Percentiles rank a stretch among this genome's conserved stretches.
Conservation (phyloP, 2,329 filamentous ascomycete species). For the Colletotrichum sp. region DNA sequence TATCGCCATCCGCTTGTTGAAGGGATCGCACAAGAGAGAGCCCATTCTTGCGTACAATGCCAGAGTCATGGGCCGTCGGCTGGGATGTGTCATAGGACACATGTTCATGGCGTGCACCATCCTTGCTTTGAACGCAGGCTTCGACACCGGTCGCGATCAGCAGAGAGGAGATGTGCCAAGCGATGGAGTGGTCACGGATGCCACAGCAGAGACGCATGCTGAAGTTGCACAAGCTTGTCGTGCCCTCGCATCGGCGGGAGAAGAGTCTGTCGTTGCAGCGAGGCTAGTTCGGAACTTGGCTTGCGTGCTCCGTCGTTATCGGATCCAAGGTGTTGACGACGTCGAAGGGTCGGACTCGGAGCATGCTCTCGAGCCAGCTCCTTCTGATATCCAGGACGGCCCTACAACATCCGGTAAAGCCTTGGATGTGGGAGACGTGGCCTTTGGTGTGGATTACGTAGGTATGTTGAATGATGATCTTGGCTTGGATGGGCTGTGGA, state of each 20-base stretch:
- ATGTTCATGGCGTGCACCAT: conserved; percentile 27
- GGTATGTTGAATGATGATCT: background rate
- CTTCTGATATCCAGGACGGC: background rate
- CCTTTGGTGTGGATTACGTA: background rate
- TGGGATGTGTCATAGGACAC: conserved; percentile 25
- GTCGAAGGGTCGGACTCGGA: background rate
- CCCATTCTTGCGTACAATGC: background rate
- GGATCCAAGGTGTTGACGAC: conserved; percentile 6
- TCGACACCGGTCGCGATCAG: background rate
- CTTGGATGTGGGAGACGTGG: background rate
- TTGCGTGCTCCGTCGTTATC: conserved; percentile 22
- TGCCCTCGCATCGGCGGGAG: conserved; percentile 20
- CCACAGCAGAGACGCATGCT: background rate
- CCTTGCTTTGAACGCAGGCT: conserved; percentile 19
- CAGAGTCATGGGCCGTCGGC: background rate
- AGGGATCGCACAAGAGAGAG: background rate
- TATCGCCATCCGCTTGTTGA: conserved; percentile 23
- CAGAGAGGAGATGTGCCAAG: background rate
- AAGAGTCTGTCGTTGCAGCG: conserved; percentile 23
- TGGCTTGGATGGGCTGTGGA: conserved; percentile 18
- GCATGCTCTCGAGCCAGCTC: background rate
- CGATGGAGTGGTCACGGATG: background rate
- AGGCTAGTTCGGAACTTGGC: conserved; percentile 22
- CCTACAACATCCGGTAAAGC: accelerated
- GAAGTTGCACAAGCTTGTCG: conserved; percentile 22